Base-by-base conservation (phyloP, 23 red algal species). In the Gracilariopsis chorda region DNA sequence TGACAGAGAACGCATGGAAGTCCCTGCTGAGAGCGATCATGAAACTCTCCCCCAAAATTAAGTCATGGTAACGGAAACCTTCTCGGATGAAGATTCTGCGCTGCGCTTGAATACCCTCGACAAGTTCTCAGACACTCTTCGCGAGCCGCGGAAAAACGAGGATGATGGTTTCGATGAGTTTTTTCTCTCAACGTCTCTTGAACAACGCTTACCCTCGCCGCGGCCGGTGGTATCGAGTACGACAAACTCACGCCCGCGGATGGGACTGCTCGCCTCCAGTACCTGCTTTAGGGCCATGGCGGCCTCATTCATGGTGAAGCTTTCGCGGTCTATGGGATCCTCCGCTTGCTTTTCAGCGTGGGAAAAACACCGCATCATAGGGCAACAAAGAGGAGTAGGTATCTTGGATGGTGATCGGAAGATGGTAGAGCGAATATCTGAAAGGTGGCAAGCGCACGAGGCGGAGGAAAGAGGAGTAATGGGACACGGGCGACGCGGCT, bases 331-430 rank as follows among this genome's bases (percentile, higher is more conserved):
- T 20, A 73, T 44, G 25, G 39, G 17, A 42, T 46, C 67, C 39
- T 36, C 6, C 39, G 67, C 40, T 24, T 73, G 39, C 25, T 46
- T 19, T 25, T 73, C 67, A 36, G 37, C 67, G 13, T 44, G 67
- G 10, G 67, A 73, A 73, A 73, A 73, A 42, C 67, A 73, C 25
- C 67, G 42, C 67, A 73, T 73, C n/a, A n/a, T n/a, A n/a, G n/a
- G n/a, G n/a, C n/a, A n/a, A n/a, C n/a, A n/a, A n/a, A n/a, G n/a
- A n/a, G n/a, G n/a, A n/a, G n/a, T n/a, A n/a, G n/a, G n/a, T n/a
- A n/a, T n/a, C n/a, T n/a, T n/a, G n/a, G n/a, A n/a, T n/a, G n/a
- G n/a, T n/a, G n/a, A n/a, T n/a, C n/a, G n/a, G n/a, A n/a, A n/a
- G n/a, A n/a, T n/a, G n/a, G n/a, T n/a, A n/a, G n/a, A n/a, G n/a